Base-by-base conservation (phyloP, 2,329 filamentous ascomycete genomes). In the Cladophialophora exuberans region DNA sequence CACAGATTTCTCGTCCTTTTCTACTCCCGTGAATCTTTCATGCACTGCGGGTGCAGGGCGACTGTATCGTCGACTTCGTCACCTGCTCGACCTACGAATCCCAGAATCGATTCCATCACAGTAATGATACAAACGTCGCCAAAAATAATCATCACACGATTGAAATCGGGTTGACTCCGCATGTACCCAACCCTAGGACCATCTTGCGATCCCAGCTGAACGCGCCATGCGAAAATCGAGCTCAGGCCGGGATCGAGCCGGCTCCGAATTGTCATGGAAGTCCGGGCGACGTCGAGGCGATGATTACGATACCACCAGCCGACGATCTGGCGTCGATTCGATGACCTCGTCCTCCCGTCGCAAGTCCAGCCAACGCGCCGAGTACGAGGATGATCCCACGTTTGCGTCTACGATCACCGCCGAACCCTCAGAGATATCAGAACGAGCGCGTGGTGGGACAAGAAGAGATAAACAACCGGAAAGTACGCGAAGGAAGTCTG, bases 211-310 rank as follows among this genome's bases (percentile, higher is more conserved):
- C 43, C 33, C 17, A 28, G 22, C 36, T 38, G 48, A 49, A 18
- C 38, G 38, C 48, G 51, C 47, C 33, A 63, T 63, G 61, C 39
- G 54, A n/a, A 62, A 61, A 52, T 62, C 62, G 25, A 61, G 53
- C 49, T 63, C 62, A 35, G 57, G 54, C 36, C 59, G 62, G 42
- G 54, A 46, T 22, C 59, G 54, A 43, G 25, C 49, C 36, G 61
- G 53, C 31, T 63, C 57, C 33, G 59, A 64, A 45, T 35, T 53
- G 22, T 52, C 56, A 15, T 59, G 55, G 9, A 58, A 38, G 42
- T 52, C 61, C 39, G 54, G 60, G 41, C 53, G 56, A 49, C 60
- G 50, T 17, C 48, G 55, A 13, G 54, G 38, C 41, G 48, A 52
- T 26, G 60, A 62, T 20, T 38, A 47, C 30, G 49, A 48, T 15